Percentiles rank a stretch among this genome's conserved stretches.
These are phyloP conservation scores for Bretschneidera sinensis DNA, from an alignment of 345 rosid genomes.

Conservation along the genomic window DNA sequence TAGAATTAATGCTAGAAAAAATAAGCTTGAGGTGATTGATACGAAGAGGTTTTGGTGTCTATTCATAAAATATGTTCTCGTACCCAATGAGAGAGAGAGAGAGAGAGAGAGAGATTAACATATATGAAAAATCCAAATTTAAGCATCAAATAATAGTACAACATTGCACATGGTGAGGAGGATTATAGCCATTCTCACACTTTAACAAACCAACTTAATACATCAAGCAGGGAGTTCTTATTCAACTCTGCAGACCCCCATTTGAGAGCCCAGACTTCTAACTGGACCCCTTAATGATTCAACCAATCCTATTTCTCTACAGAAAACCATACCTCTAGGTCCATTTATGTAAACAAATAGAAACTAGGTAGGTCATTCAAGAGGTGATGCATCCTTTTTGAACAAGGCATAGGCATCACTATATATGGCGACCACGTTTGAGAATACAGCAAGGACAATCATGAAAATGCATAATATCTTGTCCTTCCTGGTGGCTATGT, in stretches of 20 bases:
- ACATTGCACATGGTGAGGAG: background rate
- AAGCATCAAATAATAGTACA: background rate
- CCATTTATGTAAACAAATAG: too few relatives aligned
- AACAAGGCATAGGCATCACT: conserved; percentile 63
- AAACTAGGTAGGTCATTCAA: conserved; percentile 13
- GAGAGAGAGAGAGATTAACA: too few relatives aligned
- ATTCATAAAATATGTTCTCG: too few relatives aligned
- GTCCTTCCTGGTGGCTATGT: conserved; percentile 67
- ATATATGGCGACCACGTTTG: conserved; percentile 71
- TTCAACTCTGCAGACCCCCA: conserved; percentile 4
- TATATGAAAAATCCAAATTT: background rate
- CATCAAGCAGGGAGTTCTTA: background rate
- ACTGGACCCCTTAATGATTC: background rate
- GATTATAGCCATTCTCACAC: background rate
- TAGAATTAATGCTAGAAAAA: too few relatives aligned
- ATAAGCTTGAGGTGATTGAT: too few relatives aligned
- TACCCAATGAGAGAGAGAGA: too few relatives aligned
- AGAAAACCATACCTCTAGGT: too few relatives aligned
- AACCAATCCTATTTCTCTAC: too few relatives aligned
- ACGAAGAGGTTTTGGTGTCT: too few relatives aligned
- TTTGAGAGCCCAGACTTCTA: conserved; percentile 1
- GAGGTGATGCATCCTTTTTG: conserved; percentile 36
- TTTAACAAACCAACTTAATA: background rate
- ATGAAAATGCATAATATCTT: conserved; percentile 53
- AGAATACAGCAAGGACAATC: conserved; percentile 74